These are phyloP conservation scores for Suhomyces terraborum DNA, from an alignment of 1,139 yeast genomes.

Conservation along the genomic window DNA sequence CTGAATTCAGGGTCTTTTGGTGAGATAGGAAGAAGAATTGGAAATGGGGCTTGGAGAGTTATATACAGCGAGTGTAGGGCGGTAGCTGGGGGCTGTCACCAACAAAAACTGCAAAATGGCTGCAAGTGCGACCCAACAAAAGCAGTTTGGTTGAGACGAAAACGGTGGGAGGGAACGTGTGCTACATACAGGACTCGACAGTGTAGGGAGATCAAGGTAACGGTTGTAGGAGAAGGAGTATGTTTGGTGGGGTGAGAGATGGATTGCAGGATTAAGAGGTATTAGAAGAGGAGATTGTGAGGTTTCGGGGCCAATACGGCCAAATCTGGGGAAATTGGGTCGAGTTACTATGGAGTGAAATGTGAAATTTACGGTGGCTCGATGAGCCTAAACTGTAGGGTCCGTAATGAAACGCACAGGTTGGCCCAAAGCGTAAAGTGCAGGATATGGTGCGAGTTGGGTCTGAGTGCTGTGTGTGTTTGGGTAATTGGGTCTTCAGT, in stretches of 20 bases:
- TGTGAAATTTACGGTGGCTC: background rate
- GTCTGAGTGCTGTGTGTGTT: background rate
- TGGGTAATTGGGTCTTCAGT: background rate
- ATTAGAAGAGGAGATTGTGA: no score
- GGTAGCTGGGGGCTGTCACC: conserved; percentile 6
- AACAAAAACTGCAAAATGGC: conserved; percentile 10
- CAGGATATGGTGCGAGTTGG: background rate
- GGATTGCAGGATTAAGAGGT: no score
- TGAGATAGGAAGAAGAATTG: background rate
- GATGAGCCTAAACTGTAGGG: background rate
- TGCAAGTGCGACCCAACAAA: conserved; percentile 9
- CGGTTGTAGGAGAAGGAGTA: no score
- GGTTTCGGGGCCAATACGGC: background rate
- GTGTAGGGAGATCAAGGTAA: no score
- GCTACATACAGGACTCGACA: no score
- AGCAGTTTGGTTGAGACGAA: background rate
- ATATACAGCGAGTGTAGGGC: conserved; percentile 3
- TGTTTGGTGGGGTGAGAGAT: no score
- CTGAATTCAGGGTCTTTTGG: no score
- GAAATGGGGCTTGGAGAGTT: background rate
- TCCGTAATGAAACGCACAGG: conserved; percentile 1
- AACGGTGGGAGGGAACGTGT: no score
- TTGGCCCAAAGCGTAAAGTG: background rate
- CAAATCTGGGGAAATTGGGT: background rate
- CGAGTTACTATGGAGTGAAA: background rate